Percentiles rank a stretch among this genome's conserved stretches.
phyloP scores from a whole-genome alignment of 23 red algal genomes.

The Gracilaria caudata region DNA sequence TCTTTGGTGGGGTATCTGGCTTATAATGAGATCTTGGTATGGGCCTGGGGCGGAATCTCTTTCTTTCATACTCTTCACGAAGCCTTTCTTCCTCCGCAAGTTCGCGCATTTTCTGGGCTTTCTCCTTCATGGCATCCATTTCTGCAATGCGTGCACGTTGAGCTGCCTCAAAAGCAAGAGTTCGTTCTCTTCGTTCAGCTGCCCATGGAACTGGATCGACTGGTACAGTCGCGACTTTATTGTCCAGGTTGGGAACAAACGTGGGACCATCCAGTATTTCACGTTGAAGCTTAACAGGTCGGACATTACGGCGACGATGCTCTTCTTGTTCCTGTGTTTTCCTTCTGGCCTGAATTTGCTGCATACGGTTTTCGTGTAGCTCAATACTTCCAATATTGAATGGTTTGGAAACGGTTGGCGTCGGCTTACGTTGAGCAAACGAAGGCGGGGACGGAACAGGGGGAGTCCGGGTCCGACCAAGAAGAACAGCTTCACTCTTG shows the following conservation, averaged over 20 bases:
- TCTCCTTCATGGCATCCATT: slow-evolving; percentile 10
- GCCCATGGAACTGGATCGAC: slow-evolving; percentile 22
- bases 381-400: slow-evolving; percentile 19
- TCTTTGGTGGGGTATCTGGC: slow-evolving; percentile 20
- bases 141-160: slow-evolving; percentile 24
- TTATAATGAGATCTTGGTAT: slow-evolving; percentile 31
- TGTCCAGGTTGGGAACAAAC: slow-evolving; percentile 24
- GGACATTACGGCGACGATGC: background rate
- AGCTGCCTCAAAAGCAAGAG: slow-evolving; percentile 30
- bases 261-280: slow-evolving; percentile 35
- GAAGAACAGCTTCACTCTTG: slow-evolving; percentile 10
- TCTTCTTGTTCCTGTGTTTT: slow-evolving; percentile 16
- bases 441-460: background rate
- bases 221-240: slow-evolving; percentile 12
- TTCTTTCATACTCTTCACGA: slow-evolving; percentile 29
- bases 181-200: slow-evolving; percentile 26
- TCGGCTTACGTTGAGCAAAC: background rate
- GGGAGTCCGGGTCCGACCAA: background rate
- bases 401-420: background rate
- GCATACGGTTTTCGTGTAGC: background rate
- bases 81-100: slow-evolving; percentile 21
- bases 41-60: slow-evolving; percentile 18
- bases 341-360: background rate
- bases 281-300: slow-evolving; percentile 8
- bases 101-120: background rate